Evolutionary conservation across 2,329 filamentous ascomycete genomes (phyloP), one percentile per base, ranked within the genome.

Genomic region (Chalaropsis ovoidea): DNA sequence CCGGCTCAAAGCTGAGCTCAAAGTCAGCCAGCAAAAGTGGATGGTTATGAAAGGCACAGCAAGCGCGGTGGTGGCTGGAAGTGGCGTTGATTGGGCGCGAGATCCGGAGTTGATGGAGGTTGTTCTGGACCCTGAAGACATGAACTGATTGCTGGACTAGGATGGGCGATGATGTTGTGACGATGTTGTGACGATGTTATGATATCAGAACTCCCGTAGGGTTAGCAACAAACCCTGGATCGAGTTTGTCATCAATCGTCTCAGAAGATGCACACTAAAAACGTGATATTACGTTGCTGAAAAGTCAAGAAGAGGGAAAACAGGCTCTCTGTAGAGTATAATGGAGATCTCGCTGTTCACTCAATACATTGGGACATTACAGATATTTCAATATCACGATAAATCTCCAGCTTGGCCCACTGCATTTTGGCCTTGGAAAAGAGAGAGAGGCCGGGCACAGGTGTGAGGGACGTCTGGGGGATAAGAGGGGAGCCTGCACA

Each of bases 71-170:
- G 82, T 95, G 60, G 88, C 85, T 4, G 89, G 88, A 2, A 95
- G 90, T 73, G 90, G 90, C 60, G 79, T 94, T 64, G 86, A 95
- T 72, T 95, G 90, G 90, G 85, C 84, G 13, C 78, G 81, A 49
- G 85, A 95, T 74, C 80, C 85, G 63, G 79, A 78, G 67, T 76
- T 95, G 68, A 79, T 82, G 67, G 82, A 84, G 62, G 79, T 93
- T 68, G 89, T 95, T 31, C 78, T 95, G 68, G 90, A 89, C 71
- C 76, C 79, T 11, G 84, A 86, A 69, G 74, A 75, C 31, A 58
- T 43, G n/a, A 15, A 61, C 17, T 61, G 52, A 58, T 27, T 58
- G 27, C 54, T 7, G n/a, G 27, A 58, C n/a, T 13, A 47, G 43
- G 15, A 39, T 5, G 5, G 35, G 35, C 8, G 35, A 10, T 3